Base-by-base conservation (phyloP, 2,329 filamentous ascomycete genomes). In the Canariomyces notabilis region DNA sequence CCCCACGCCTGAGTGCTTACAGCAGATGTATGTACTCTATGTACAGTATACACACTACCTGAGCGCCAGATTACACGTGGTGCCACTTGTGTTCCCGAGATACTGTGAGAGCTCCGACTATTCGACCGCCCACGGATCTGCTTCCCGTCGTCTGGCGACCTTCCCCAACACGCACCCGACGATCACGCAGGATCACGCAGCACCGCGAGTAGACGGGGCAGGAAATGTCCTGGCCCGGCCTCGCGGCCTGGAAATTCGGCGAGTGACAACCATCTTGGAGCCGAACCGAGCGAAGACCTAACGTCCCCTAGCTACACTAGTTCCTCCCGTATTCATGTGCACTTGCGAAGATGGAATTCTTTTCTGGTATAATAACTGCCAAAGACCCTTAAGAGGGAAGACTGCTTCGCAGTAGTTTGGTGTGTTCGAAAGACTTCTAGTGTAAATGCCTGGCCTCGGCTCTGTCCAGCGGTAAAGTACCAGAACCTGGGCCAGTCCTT, bases 61-160 rank as follows among this genome's bases (percentile, higher is more conserved):
- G 7, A 50, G 51, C 55, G 53, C 52, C 56, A 55, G 50, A 58
- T 55, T 57, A 60, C 58, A 60, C 58, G 58, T 60, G 58, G 58
- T 60, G 53, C 58, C 58, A 60, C 54, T 59, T 50, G 40, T 52
- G 37, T 53, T 49, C 46, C 35, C 29, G 52, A n/a, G 40, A 42
- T 33, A 42, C 35, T 50, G 31, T 48, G 49, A 48, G n/a, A n/a
- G n/a, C 46, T 42, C 40, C 48, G 19, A 41, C 34, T 39, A n/a
- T 33, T 48, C 48, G 42, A 53, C 42, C 20, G 46, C 42, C 51
- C 48, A 50, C 34, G 34, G 6, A 19, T 19, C 14, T 20, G 16
- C 2, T 19, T n/a, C 15, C 16, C n/a, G 19, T 7, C 16, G 34
- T 19, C 33, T 15, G 35, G 37, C 26, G 20, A 40, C 40, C 20